Base-by-base conservation (phyloP, 257 asterid species). In the Pogostemon cablin region DNA sequence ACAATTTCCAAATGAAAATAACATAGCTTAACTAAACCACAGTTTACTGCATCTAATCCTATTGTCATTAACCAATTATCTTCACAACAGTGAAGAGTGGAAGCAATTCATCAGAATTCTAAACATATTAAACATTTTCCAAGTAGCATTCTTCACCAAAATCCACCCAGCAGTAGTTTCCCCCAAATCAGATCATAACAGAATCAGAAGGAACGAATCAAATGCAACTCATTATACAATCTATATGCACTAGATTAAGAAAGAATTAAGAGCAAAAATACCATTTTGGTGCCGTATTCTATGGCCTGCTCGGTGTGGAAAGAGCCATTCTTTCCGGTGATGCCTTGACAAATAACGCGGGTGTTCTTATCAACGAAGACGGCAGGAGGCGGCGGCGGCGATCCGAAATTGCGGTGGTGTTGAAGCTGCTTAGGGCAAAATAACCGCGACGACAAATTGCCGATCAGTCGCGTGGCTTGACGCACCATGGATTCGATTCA, bases 291-390 rank as follows among this genome's bases (percentile, higher is more conserved):
- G 65, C 98, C 98, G 78, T 93, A 93, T 69, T 93, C 97, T 47
- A 91, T 91, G 74, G 98, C 98, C 81, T 91, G 97, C 75, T 93
- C 98, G 1, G 97, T 87, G 81, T 91, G 98, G 66, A 93, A 93
- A 57, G 97, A 89, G 65, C 97, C 99, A 61, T 87, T 93, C 86
- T 93, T 93, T 6, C 99, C 99, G 37, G 97, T 91, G 82, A 93
- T 91, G 1, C 99, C 97, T 72, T 93, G 98, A 79, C 96, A 90
- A 61, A 93, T 89, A 72, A 93, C 96, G 68, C 97, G 92, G 47
- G 98, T 93, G 84, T 93, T 91, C 79, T 93, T 91, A 79, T 93
- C 97, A 11, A 93, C 96, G 73, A 93, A 93, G 32, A 91, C 92
- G 41, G 91, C 96, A 1, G 96, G 96, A n/a, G 96, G 81, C 6